phyloP scores from a whole-genome alignment of 1,139 yeast genomes.

The Geotrichum siamense region DNA sequence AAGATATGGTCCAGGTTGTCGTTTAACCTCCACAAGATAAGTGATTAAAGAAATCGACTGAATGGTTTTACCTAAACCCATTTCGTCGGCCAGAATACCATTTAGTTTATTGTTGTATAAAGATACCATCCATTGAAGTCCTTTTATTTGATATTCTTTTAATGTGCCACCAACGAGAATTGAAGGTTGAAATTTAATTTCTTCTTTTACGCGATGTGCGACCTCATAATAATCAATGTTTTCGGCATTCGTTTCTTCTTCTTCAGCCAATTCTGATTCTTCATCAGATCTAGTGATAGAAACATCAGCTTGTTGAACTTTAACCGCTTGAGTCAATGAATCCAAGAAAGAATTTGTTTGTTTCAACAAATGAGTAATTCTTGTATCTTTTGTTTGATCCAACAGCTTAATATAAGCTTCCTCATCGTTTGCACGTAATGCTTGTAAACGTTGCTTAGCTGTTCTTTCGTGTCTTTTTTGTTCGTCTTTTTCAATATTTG shows the following conservation, averaged over 20 bases:
- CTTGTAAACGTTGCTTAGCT: constrained; percentile 96
- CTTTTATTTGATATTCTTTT: constrained; percentile 89
- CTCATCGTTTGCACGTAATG: constrained; percentile 95
- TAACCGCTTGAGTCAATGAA: constrained; percentile 84
- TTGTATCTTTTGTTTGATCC: constrained; percentile 95
- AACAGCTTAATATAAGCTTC: constrained; percentile 92
- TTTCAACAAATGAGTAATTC: constrained; percentile 87
- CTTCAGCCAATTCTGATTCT: constrained; percentile 25
- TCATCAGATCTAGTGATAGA: constrained; percentile 30
- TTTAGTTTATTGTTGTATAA: constrained; percentile 85
- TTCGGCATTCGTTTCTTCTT: constrained; percentile 40
- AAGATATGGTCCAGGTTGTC: constrained; percentile 51
- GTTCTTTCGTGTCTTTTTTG: constrained; percentile 78
- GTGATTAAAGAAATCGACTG: constrained; percentile 75
- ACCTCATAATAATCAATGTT: constrained; percentile 89
- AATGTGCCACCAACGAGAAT: constrained; percentile 87
- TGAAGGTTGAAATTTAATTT: constrained; percentile 69
- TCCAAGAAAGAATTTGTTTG: constrained; percentile 90
- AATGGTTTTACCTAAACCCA: constrained; percentile 87
- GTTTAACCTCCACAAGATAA: constrained; percentile 62
- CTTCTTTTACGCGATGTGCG: constrained; percentile 84
- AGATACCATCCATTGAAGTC: constrained; percentile 98
- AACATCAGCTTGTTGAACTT: constrained; percentile 57
- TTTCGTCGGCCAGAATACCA: constrained; percentile 92
- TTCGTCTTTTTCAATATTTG: constrained; percentile 79